phyloP scores from a whole-genome alignment of 495 filamentous ascomycete genomes.

The Friedmanniomyces endolithicus region DNA sequence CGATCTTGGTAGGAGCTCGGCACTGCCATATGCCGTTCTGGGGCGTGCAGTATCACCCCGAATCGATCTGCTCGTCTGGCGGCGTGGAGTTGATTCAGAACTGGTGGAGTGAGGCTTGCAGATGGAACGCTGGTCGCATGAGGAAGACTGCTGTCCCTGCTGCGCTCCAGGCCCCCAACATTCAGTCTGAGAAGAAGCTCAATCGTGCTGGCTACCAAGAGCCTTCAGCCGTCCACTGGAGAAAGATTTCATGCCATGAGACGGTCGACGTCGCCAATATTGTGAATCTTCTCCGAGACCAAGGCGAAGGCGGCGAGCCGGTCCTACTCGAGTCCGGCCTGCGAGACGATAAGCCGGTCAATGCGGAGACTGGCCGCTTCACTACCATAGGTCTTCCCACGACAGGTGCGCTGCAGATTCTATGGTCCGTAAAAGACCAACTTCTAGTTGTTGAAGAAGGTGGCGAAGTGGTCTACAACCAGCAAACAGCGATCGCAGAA shows the following conservation, averaged over 20 bases:
- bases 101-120: constrained; percentile 56
- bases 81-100: constrained; percentile 55
- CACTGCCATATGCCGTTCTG: constrained; percentile 68
- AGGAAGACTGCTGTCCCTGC: not conserved
- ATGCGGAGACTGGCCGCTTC: constrained; percentile 44
- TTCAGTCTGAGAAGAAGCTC: not conserved
- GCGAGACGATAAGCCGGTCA: constrained; percentile 5
- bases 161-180: not conserved
- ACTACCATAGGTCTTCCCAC: constrained; percentile 56
- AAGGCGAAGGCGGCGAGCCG: not conserved
- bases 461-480: not conserved
- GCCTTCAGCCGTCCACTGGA: not conserved
- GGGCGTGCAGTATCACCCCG: constrained; percentile 89
- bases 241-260: not conserved
- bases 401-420: constrained; percentile 39
- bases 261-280: not conserved
- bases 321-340: constrained; percentile 20
- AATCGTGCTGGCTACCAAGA: not conserved
- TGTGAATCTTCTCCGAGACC: not conserved
- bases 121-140: constrained; percentile 34
- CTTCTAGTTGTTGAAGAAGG: constrained; percentile 10
- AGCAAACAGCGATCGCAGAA: not conserved
- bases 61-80: constrained; percentile 76
- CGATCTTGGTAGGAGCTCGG: constrained; percentile 64
- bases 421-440: constrained; percentile 36